These are phyloP conservation scores for Epichloe gansuensis DNA, from an alignment of 2,329 filamentous ascomycete species.

Conservation along the genomic window DNA sequence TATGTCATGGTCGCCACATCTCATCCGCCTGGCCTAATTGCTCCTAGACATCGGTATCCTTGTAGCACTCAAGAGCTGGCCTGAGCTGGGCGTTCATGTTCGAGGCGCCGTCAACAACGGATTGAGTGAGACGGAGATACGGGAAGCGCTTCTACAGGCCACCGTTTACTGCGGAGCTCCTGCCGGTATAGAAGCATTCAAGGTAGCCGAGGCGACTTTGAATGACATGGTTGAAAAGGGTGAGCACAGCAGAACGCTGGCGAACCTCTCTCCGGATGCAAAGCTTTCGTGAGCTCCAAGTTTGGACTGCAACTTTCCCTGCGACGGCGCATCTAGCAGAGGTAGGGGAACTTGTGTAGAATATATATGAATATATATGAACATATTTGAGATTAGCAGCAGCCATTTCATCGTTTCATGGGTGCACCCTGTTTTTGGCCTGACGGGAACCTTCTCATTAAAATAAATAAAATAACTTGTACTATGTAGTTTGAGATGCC, in stretches of 20 bases:
- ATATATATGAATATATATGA: neutral
- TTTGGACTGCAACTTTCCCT: neutral
- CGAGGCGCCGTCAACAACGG: conserved; percentile 51
- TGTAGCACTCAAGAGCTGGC: conserved; percentile 42
- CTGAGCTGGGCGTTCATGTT: conserved; percentile 47
- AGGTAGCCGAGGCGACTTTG: conserved; percentile 14
- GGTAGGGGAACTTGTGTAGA: neutral
- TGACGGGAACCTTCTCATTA: too few species aligned
- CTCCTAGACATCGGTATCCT: conserved; percentile 38
- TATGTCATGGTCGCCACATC: conserved; percentile 11
- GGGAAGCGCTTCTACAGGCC: conserved; percentile 39
- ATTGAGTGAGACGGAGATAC: conserved; percentile 37
- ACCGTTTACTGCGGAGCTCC: conserved; percentile 29
- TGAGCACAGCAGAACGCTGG: conserved; percentile 7
- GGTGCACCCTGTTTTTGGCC: too few species aligned
- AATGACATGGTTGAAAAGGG: conserved; percentile 16
- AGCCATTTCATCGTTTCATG: neutral
- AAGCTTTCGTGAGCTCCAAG: neutral
- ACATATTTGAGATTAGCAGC: neutral
- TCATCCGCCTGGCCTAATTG: neutral
- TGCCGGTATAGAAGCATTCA: conserved; percentile 25
- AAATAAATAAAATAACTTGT: too few species aligned
- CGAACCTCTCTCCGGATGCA: neutral
- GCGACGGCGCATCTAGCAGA: neutral
- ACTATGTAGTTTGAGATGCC: too few species aligned